Evolutionary conservation across 768 basidiomycete species (phyloP).

Genomic region (Auriculariales sp.): DNA sequence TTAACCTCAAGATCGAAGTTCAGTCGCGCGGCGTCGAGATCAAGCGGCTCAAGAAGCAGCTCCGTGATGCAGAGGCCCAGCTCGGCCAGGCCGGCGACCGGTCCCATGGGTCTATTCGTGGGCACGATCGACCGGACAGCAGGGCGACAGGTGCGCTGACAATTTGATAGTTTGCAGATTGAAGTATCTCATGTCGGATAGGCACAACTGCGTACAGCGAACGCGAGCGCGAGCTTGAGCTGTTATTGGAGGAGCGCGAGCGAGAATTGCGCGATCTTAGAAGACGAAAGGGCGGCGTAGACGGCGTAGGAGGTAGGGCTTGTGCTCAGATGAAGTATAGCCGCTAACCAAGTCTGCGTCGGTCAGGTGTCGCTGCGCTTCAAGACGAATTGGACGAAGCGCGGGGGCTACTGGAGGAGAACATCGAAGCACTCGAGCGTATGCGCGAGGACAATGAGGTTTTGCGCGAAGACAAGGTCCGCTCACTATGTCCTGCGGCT

Average conservation of each 20-base stretch:
- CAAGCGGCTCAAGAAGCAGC: constrained; percentile 82
- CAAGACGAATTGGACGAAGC: constrained; percentile 59
- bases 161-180: too few relatives aligned
- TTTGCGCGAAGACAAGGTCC: constrained; percentile 44
- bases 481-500: too few relatives aligned
- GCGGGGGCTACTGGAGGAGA: constrained; percentile 59
- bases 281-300: constrained; percentile 20
- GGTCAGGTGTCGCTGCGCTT: constrained; percentile 39
- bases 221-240: constrained; percentile 64
- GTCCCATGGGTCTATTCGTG: too few relatives aligned
- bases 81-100: constrained; percentile 43
- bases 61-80: constrained; percentile 71
- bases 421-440: constrained; percentile 68
- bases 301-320: too few relatives aligned
- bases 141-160: too few relatives aligned
- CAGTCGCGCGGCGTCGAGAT: constrained; percentile 81
- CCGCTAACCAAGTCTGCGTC: too few relatives aligned
- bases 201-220: constrained; percentile 24
- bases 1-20: constrained; percentile 84
- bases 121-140: too few relatives aligned
- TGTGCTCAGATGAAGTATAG: too few relatives aligned
- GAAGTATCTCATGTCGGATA: too few relatives aligned
- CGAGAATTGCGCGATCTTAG: constrained; percentile 54
- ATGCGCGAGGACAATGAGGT: constrained; percentile 54
- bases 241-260: constrained; percentile 55